Evolutionary conservation across 2,329 filamentous ascomycete species (phyloP).

Genomic region (Lachnellula subtilissima): DNA sequence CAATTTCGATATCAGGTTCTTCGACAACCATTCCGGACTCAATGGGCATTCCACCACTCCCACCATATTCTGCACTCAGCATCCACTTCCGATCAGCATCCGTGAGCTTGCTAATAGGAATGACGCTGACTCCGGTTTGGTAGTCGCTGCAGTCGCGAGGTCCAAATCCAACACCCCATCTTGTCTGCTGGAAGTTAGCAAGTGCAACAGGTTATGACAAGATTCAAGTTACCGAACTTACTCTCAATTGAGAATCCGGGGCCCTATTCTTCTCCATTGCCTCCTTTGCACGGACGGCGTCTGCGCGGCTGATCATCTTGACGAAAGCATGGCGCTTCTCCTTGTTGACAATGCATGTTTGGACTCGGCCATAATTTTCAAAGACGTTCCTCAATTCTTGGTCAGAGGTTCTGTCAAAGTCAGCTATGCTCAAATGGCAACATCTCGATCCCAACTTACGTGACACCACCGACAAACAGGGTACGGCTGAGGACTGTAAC

Average conservation of each 20-base stretch:
- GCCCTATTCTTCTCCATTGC: constrained; percentile 79
- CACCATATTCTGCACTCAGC: constrained; percentile 86
- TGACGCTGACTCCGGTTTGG: constrained; percentile 82
- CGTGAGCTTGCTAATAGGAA: constrained; percentile 87
- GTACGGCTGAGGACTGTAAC: constrained; percentile 77
- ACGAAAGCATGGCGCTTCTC: constrained; percentile 98
- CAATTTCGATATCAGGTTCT: constrained; percentile 98
- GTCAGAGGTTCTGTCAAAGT: constrained; percentile 61
- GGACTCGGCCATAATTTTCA: constrained; percentile 75
- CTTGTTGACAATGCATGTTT: constrained; percentile 96
- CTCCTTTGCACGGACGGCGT: constrained; percentile 78
- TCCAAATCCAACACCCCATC: constrained; percentile 97
- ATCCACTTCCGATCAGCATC: constrained; percentile 98
- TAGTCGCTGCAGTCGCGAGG: constrained; percentile 98
- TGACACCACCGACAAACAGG: constrained; percentile 93
- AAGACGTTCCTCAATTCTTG: constrained; percentile 78
- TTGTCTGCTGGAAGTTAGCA: constrained; percentile 55
- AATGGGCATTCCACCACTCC: constrained; percentile 78
- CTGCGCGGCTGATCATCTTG: constrained; percentile 89
- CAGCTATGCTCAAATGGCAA: constrained; percentile 18
- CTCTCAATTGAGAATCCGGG: constrained; percentile 49
- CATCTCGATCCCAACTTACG: constrained; percentile 48
- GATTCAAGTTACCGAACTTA: constrained; percentile 15
- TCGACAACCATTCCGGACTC: constrained; percentile 84
- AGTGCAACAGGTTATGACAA: not conserved